These are phyloP conservation scores for Penicillium odoratum DNA, from an alignment of 495 filamentous ascomycete genomes.

Conservation along the genomic window DNA sequence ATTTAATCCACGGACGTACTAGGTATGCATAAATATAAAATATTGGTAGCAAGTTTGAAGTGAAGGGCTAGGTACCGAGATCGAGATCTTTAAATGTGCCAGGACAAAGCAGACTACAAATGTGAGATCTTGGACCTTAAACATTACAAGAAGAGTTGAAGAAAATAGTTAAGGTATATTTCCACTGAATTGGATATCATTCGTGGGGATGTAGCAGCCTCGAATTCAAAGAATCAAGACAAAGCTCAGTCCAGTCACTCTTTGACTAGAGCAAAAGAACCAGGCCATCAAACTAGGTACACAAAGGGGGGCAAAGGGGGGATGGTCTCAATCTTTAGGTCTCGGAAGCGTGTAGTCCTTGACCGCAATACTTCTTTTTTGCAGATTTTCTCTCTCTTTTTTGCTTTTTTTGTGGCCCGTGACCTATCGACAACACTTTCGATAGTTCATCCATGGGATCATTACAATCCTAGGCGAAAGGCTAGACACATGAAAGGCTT, in stretches of 20 bases:
- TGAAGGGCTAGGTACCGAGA: too few relatives aligned
- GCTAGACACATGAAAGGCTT: constrained; percentile 42
- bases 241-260: constrained; percentile 9
- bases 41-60: too few relatives aligned
- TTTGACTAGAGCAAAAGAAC: neutral
- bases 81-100: too few relatives aligned
- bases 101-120: too few relatives aligned
- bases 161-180: neutral
- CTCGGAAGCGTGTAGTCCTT: constrained; percentile 16
- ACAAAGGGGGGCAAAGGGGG: constrained; percentile 22
- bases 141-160: too few relatives aligned
- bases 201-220: constrained; percentile 23
- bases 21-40: too few relatives aligned
- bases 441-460: neutral
- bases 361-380: constrained; percentile 29
- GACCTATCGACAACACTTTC: constrained; percentile 3
- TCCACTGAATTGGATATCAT: constrained; percentile 25
- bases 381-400: constrained; percentile 32
- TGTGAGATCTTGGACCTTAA: too few relatives aligned
- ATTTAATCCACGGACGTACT: too few relatives aligned
- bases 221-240: constrained; percentile 26
- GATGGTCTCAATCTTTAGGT: constrained; percentile 16
- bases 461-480: constrained; percentile 11
- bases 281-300: constrained; percentile 27
- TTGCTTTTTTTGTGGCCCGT: constrained; percentile 37